Evolutionary conservation across 176 grass and related monocot genomes (phyloP), one percentile per base, ranked within the genome.

Genomic region (Lolium perenne): DNA sequence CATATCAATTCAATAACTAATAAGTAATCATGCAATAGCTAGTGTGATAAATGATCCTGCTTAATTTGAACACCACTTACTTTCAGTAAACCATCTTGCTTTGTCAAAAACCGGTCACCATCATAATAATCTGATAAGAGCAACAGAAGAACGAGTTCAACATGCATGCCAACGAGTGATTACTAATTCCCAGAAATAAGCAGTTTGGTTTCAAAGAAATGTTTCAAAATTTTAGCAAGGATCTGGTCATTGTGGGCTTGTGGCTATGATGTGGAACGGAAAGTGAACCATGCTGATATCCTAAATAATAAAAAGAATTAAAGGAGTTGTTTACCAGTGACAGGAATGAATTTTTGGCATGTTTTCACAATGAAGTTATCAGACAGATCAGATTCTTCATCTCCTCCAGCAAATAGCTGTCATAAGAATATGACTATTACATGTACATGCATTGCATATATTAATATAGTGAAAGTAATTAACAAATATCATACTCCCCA

Each of bases 361-460:
- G 88, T 91, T 89, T 99, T 99, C 64, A 99, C 94, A 88, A 99
- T 96, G 88, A 99, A 99, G 82, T 99, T 99, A 57, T 96, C 90
- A 53, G 94, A 88, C 71, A 99, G 87, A 86, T 99, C 97, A 76
- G 94, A 91, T 78, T 99, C 94, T 13, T 91, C 92, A 29, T 94
- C 94, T 77, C 94, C 88, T 76, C 80, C 60, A 92, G 92, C 77
- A 94, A 99, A 96, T 74, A 99, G 58, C 97, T 99, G 92, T 73
- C 76, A 88, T 79, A 56, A 82, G 45, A 82, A 65, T 57, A 56
- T 71, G 9, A 23, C 54, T 67, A 70, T 87, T 26, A 89, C 57
- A 69, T 18, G 3, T 51, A 60, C 15, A 64, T 82, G 45, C 40
- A 67, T 80, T 22, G 38, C 59, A 38, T 80, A 62, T 41, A 60